These are phyloP conservation scores for Penicillium glabrum DNA, from an alignment of 2,329 filamentous ascomycete genomes.

Conservation along the genomic window DNA sequence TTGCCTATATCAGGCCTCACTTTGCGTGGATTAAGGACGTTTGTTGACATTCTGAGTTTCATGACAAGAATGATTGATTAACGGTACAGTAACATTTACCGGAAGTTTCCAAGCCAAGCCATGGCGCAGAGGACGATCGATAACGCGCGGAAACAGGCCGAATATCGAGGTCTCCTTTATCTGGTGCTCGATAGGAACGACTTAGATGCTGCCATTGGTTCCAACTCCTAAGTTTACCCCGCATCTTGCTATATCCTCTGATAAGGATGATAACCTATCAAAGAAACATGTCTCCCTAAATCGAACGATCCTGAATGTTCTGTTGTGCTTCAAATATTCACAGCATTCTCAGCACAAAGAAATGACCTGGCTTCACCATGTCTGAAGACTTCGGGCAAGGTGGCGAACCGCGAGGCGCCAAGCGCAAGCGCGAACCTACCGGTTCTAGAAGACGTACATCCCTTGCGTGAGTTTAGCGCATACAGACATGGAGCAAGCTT, in stretches of 20 bases:
- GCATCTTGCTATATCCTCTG: conserved; percentile 3
- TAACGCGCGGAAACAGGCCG: neutral
- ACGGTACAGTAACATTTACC: too few relatives aligned
- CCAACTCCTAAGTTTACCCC: conserved; percentile 5
- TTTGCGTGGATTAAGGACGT: neutral
- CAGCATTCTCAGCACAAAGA: too few relatives aligned
- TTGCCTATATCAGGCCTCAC: neutral
- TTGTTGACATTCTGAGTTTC: too few relatives aligned
- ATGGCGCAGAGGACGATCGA: neutral
- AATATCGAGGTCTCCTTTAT: neutral
- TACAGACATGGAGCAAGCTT: too few relatives aligned
- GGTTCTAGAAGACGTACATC: conserved; percentile 8
- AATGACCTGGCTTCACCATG: neutral
- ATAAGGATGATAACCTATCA: conserved; percentile 6
- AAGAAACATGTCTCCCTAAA: neutral
- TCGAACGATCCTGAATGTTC: neutral
- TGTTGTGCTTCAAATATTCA: neutral
- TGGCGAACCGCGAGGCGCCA: neutral
- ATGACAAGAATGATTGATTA: too few relatives aligned
- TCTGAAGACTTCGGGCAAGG: conserved; percentile 3
- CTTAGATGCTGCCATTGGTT: neutral
- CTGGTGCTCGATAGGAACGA: neutral
- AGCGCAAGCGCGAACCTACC: conserved; percentile 12
- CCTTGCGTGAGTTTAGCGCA: conserved; percentile 13
- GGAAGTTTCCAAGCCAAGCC: neutral